Evolutionary conservation across 2,329 filamentous ascomycete species (phyloP).

Genomic region (Fusarium multiceps): DNA sequence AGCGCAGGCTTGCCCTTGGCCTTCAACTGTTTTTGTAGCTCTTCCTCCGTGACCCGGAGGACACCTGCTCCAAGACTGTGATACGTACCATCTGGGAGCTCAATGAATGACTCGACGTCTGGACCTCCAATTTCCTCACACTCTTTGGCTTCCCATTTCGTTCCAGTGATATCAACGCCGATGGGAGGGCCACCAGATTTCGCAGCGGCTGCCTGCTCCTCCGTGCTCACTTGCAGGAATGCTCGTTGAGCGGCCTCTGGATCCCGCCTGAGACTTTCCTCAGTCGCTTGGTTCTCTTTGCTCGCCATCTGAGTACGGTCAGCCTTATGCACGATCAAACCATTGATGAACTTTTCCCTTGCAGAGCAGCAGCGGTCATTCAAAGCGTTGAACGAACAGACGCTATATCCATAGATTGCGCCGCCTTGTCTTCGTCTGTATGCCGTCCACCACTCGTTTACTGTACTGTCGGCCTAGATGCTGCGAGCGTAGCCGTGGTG

Average conservation of each 20-base stretch:
- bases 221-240: neutral
- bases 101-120: neutral
- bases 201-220: neutral
- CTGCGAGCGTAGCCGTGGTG: too few relatives aligned
- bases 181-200: accelerated
- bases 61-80: neutral
- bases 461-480: too few relatives aligned
- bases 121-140: neutral
- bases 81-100: neutral
- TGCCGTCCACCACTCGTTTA: too few relatives aligned
- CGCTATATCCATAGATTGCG: too few relatives aligned
- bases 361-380: too few relatives aligned
- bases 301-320: neutral
- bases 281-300: neutral
- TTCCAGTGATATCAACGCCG: neutral
- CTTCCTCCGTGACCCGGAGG: neutral
- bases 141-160: neutral
- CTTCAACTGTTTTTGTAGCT: neutral
- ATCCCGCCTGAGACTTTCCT: neutral
- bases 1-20: neutral
- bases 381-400: too few relatives aligned
- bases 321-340: too few relatives aligned
- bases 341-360: accelerated
- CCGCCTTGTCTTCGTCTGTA: too few relatives aligned
- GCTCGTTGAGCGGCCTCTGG: too few relatives aligned